Evolutionary conservation across 1,139 yeast genomes (phyloP).

Genomic region (Yamadazyma atlantica): DNA sequence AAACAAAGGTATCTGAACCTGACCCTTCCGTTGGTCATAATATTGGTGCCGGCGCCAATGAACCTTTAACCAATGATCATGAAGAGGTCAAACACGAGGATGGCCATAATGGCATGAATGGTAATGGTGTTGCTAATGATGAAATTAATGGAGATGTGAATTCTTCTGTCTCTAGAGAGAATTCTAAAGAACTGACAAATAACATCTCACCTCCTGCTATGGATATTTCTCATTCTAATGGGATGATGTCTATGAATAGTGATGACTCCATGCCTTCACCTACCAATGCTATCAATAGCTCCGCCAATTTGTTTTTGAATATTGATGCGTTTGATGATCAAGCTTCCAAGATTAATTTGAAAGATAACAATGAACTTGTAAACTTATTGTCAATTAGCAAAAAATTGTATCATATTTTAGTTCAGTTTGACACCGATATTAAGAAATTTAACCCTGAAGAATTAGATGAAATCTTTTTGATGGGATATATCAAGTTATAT

Average conservation of each 20-base stretch:
- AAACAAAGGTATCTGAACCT: not conserved
- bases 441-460: slow-evolving; percentile 14
- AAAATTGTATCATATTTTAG: slow-evolving; percentile 25
- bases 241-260: too few species aligned
- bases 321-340: slow-evolving; percentile 1
- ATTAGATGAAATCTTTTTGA: slow-evolving; percentile 29
- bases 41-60: slow-evolving; percentile 1
- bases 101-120: not conserved
- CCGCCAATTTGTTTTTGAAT: not conserved
- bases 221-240: too few species aligned
- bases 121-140: slow-evolving; percentile 1
- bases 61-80: not conserved
- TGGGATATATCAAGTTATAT: slow-evolving; percentile 29
- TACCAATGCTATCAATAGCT: not conserved
- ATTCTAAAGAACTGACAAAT: too few species aligned
- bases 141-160: too few species aligned
- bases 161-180: too few species aligned
- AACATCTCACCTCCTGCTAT: too few species aligned
- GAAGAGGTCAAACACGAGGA: not conserved
- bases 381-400: slow-evolving; percentile 37
- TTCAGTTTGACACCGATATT: slow-evolving; percentile 18
- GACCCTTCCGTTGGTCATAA: not conserved
- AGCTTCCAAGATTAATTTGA: slow-evolving; percentile 4
- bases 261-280: not conserved
- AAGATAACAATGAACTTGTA: slow-evolving; percentile 25